phyloP scores from a whole-genome alignment of 371 early-diverging fungal species.

The Globomyces sp. region DNA sequence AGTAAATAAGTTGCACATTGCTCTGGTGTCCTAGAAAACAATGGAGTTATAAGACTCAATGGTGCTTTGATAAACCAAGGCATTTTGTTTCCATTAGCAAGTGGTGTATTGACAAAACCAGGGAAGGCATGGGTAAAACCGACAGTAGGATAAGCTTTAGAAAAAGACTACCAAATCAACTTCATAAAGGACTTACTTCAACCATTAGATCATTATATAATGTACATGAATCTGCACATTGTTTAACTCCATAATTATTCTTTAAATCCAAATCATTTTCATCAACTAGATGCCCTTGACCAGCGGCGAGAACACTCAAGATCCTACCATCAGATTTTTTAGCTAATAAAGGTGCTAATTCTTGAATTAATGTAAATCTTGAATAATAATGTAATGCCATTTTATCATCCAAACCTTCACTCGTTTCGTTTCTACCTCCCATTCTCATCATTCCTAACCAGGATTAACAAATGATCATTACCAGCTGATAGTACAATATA shows the following conservation, averaged over 20 bases:
- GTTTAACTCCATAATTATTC: constrained; percentile 19
- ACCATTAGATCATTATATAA: constrained; percentile 32
- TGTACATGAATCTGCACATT: constrained; percentile 24
- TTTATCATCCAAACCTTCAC: constrained; percentile 36
- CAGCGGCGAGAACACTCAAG: constrained; percentile 28
- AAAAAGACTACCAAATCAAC: constrained; percentile 12
- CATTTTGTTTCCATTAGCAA: constrained; percentile 5
- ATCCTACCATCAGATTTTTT: constrained; percentile 19
- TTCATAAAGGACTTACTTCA: constrained; percentile 6
- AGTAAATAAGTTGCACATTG: constrained; percentile 18
- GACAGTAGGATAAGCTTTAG: constrained; percentile 20
- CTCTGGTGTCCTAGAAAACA: constrained; percentile 15
- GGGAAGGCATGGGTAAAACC: constrained; percentile 27
- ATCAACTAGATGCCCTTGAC: constrained; percentile 14
- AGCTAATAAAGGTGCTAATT: constrained; percentile 27
- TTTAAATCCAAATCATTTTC: constrained; percentile 31
- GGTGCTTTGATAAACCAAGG: constrained; percentile 20
- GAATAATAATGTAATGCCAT: constrained; percentile 34
- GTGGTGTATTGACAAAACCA: constrained; percentile 23
- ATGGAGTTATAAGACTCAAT: constrained; percentile 16
- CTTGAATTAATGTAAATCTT: constrained; percentile 20
- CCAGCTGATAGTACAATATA: too few species aligned
- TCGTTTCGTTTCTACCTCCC: constrained; percentile 29
- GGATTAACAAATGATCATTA: constrained; percentile 24
- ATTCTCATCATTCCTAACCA: constrained; percentile 28